Percentiles rank a stretch among this genome's conserved stretches.
phyloP scores from a whole-genome alignment of 202 grass and related monocot genomes.

The Panicum hallii region DNA sequence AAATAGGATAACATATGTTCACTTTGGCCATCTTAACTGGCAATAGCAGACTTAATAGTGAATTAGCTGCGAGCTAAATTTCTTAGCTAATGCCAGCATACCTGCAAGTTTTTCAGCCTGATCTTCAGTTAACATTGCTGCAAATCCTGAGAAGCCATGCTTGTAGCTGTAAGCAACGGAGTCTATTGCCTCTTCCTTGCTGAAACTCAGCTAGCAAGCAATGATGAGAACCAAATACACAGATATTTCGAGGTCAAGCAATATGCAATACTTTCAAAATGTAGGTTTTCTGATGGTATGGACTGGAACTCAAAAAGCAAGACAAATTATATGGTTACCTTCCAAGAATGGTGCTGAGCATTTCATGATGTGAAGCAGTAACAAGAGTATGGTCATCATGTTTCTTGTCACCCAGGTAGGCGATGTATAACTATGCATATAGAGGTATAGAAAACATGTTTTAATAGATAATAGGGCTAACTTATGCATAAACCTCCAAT shows the following conservation, averaged over 20 bases:
- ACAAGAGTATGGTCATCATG: not conserved
- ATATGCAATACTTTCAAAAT: not conserved
- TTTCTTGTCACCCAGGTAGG: not conserved
- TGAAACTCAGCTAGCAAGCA: not conserved
- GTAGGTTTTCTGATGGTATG: not conserved
- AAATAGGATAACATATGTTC: not conserved
- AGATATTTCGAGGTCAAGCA: not conserved
- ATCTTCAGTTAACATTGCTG: constrained; percentile 47
- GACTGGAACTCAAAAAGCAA: not conserved
- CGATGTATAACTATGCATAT: not conserved
- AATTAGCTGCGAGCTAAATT: not conserved
- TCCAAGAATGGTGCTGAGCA: not conserved
- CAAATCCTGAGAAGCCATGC: not conserved
- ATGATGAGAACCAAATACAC: not conserved
- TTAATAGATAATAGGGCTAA: not conserved
- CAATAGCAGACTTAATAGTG: not conserved
- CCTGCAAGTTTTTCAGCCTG: constrained; percentile 41
- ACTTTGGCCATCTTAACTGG: not conserved
- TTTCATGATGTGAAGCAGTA: not conserved
- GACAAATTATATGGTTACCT: not conserved
- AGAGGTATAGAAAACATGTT: not conserved
- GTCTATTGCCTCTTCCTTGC: not conserved
- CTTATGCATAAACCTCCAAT: not conserved
- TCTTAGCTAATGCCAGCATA: not conserved
- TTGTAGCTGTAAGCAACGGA: not conserved